Percentiles rank a stretch among this genome's conserved stretches.
Evolutionary conservation across 1,284 basidiomycete genomes (phyloP).

Genomic region (Kwoniella shivajii): DNA sequence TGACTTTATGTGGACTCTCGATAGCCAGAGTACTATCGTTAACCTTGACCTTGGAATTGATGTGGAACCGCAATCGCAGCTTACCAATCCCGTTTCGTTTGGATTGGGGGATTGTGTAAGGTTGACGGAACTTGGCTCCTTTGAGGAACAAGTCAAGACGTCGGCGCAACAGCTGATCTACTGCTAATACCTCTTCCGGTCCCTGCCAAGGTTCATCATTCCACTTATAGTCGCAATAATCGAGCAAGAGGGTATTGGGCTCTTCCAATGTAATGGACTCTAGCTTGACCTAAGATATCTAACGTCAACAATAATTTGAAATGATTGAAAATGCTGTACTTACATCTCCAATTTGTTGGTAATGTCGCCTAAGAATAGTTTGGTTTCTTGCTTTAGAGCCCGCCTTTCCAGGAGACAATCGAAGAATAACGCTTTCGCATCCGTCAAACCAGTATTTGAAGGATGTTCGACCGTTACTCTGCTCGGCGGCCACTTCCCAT

Average conservation of each 20-base stretch:
- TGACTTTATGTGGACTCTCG: conserved; percentile 22
- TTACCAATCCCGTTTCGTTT: conserved; percentile 22
- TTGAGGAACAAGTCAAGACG: conserved; percentile 29
- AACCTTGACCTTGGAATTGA: conserved; percentile 17
- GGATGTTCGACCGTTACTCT: conserved; percentile 11
- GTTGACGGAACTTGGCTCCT: conserved; percentile 31
- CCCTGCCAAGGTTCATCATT: conserved; percentile 26
- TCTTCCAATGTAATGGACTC: conserved; percentile 23
- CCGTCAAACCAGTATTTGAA: conserved; percentile 29
- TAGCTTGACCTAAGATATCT: conserved; percentile 16
- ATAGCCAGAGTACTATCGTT: conserved; percentile 21
- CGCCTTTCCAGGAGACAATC: conserved; percentile 10
- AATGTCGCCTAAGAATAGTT: conserved; percentile 16
- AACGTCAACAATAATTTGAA: neutral
- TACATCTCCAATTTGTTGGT: conserved; percentile 23
- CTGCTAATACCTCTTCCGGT: conserved; percentile 26
- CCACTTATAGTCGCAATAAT: conserved; percentile 24
- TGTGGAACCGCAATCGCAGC: conserved; percentile 23
- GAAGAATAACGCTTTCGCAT: conserved; percentile 22
- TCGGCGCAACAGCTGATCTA: conserved; percentile 30
- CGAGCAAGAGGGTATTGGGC: conserved; percentile 33
- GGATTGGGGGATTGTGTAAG: conserved; percentile 22
- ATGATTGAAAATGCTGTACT: neutral
- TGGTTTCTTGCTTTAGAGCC: conserved; percentile 6
- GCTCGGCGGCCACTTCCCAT: conserved; percentile 15